Evolutionary conservation across 2,329 filamentous ascomycete genomes (phyloP).

Genomic region (Alternaria triticina): DNA sequence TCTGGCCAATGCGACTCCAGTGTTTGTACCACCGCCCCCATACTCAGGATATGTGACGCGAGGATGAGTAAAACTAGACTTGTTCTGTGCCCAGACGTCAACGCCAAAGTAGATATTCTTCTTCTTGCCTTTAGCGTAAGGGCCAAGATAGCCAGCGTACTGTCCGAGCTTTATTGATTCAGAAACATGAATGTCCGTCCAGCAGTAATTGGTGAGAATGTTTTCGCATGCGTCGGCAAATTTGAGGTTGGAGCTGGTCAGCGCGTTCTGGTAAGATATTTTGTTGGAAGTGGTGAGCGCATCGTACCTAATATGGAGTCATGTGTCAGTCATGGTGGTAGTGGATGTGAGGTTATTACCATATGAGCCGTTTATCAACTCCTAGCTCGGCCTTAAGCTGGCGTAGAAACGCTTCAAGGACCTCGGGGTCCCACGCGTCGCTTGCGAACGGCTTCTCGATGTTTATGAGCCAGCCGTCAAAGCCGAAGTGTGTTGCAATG

Average conservation of each 20-base stretch:
- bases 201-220: conserved; percentile 56
- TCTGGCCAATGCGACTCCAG: conserved; percentile 48
- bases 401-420: conserved; percentile 47
- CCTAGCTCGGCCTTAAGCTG: conserved; percentile 46
- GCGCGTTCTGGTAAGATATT: conserved; percentile 54
- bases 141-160: conserved; percentile 1
- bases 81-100: conserved; percentile 56
- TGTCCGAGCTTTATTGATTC: conserved; percentile 34
- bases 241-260: conserved; percentile 48
- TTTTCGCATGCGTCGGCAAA: conserved; percentile 49
- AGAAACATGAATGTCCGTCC: conserved; percentile 41
- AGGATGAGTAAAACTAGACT: conserved; percentile 29
- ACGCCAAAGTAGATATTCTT: conserved; percentile 51
- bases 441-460: conserved; percentile 53
- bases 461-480: conserved; percentile 58
- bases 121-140: neutral
- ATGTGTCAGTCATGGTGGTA: neutral
- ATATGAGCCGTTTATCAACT: conserved; percentile 44
- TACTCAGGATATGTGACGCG: conserved; percentile 48
- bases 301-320: conserved; percentile 51
- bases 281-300: conserved; percentile 52
- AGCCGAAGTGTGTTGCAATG: conserved; percentile 52
- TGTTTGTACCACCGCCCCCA: conserved; percentile 52
- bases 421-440: conserved; percentile 34
- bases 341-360: conserved; percentile 30